A percentile compares a stretch with the other conserved stretches of the same genome.
phyloP scores from a whole-genome alignment of 164 flowering plant species.

The Piper longum region DNA sequence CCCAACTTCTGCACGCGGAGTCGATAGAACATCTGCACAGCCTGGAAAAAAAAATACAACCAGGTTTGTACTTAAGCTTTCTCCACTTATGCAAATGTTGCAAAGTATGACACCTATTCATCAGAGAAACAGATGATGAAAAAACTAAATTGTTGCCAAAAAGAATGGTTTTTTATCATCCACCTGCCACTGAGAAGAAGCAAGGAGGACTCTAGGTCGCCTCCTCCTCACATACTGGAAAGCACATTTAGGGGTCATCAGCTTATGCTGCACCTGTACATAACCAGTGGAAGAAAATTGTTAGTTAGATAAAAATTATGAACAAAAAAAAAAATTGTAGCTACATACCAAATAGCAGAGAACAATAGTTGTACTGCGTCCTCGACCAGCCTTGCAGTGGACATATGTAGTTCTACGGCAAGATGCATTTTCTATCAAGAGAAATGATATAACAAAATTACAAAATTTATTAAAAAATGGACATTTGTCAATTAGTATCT shows the following conservation, averaged over 20 bases:
- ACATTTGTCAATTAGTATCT: neutral
- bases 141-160: no score
- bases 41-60: constrained; percentile 23
- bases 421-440: constrained; percentile 30
- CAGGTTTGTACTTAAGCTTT: no score
- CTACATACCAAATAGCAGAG: constrained; percentile 68
- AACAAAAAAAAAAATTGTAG: neutral
- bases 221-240: constrained; percentile 50
- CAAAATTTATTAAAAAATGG: neutral
- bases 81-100: no score
- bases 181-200: constrained; percentile 85
- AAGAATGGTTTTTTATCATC: no score
- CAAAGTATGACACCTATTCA: no score
- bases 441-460: neutral
- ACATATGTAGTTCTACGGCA: constrained; percentile 62
- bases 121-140: no score
- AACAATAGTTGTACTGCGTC: constrained; percentile 89
- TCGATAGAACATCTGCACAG: constrained; percentile 52
- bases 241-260: constrained; percentile 71
- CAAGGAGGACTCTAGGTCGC: constrained; percentile 77
- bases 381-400: constrained; percentile 95
- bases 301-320: no score
- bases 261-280: constrained; percentile 57
- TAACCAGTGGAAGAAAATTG: neutral
- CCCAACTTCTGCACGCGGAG: constrained; percentile 19